phyloP scores from a whole-genome alignment of 352 stramenopile genomes.

The Nothophytophthora sp. region DNA sequence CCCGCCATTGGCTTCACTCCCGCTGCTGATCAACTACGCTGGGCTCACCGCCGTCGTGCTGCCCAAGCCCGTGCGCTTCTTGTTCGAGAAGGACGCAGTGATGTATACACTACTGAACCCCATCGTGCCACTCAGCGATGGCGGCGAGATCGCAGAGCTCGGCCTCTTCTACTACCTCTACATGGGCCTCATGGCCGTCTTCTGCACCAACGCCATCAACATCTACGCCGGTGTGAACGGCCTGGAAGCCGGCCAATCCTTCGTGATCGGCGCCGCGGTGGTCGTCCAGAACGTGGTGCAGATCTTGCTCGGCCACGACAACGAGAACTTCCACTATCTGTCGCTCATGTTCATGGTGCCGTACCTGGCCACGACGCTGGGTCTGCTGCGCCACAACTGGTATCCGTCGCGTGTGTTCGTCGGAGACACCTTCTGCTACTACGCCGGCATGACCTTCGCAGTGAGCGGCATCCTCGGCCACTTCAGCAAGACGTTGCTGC shows the following conservation, averaged over 20 bases:
- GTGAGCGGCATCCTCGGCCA: conserved; percentile 96
- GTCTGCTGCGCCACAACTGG: conserved; percentile 97
- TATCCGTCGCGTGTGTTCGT: conserved; percentile 98
- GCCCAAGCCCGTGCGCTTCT: conserved; percentile 83
- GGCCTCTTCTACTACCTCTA: conserved; percentile 97
- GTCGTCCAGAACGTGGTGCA: conserved; percentile 96
- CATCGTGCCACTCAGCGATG: conserved; percentile 67
- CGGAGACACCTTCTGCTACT: conserved; percentile 99
- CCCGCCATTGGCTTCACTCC: conserved; percentile 95
- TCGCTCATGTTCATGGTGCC: conserved; percentile 97
- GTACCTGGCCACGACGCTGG: conserved; percentile 94
- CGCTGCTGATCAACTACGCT: conserved; percentile 96
- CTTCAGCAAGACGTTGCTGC: conserved; percentile 98
- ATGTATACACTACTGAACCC: conserved; percentile 63
- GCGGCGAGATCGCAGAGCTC: conserved; percentile 92
- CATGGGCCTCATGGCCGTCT: conserved; percentile 99
- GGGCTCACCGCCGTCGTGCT: conserved; percentile 95
- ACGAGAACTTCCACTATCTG: conserved; percentile 93
- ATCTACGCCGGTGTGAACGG: conserved; percentile 99
- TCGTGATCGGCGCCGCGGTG: conserved; percentile 93
- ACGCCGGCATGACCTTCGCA: conserved; percentile 98
- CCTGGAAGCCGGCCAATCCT: conserved; percentile 95
- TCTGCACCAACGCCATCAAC: conserved; percentile 99
- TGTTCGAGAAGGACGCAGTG: conserved; percentile 65
- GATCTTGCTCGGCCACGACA: conserved; percentile 85